Percentiles rank a stretch among this genome's conserved stretches.
These are phyloP conservation scores for Sungouiozyma intestinalis DNA, from an alignment of 805 yeast species.

Conservation along the genomic window DNA sequence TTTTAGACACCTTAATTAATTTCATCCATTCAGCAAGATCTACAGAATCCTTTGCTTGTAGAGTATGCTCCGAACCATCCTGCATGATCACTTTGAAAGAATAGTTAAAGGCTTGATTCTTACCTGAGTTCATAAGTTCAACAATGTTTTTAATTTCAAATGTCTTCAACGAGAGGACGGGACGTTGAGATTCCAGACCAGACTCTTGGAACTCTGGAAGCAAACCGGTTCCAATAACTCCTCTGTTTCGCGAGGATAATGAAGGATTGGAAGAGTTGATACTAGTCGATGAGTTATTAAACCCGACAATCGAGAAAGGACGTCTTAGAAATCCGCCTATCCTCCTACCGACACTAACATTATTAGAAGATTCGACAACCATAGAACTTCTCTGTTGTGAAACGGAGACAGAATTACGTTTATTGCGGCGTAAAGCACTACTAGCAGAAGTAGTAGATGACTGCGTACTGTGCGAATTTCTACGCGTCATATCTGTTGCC, in stretches of 20 bases:
- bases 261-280: constrained; percentile 21
- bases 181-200: constrained; percentile 39
- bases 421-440: constrained; percentile 7
- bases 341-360: constrained; percentile 31
- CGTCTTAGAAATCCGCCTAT: constrained; percentile 54
- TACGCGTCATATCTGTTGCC: constrained; percentile 4
- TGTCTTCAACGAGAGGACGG: constrained; percentile 38
- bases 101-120: constrained; percentile 12
- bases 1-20: constrained; percentile 30
- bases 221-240: constrained; percentile 34
- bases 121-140: constrained; percentile 29
- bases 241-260: constrained; percentile 32
- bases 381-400: constrained; percentile 13
- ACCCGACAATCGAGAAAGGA: constrained; percentile 47
- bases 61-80: constrained; percentile 43
- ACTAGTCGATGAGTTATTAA: constrained; percentile 22
- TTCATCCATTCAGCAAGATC: constrained; percentile 73
- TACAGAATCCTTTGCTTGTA: constrained; percentile 53
- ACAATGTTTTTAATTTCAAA: constrained; percentile 30
- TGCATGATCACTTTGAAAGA: constrained; percentile 35
- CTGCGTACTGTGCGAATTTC: background rate
- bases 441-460: constrained; percentile 5
- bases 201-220: constrained; percentile 44
- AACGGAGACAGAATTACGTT: constrained; percentile 19
- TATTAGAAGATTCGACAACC: constrained; percentile 10